These are phyloP conservation scores for Xylaria venustula DNA, from an alignment of 495 filamentous ascomycete genomes.

Conservation along the genomic window DNA sequence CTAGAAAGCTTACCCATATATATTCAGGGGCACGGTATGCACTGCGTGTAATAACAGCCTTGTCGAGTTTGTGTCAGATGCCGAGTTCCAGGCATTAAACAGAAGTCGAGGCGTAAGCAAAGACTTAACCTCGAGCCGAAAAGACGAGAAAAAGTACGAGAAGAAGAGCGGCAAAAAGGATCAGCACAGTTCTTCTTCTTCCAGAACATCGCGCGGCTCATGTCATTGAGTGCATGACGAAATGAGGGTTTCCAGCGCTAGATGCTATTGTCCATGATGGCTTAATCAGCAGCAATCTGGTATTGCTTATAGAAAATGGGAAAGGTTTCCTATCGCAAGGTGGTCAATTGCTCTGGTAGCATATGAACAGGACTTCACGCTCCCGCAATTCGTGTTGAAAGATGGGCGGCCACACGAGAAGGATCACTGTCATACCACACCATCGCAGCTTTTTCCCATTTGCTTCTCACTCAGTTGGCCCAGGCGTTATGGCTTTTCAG, in stretches of 20 bases:
- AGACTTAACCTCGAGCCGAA: not conserved
- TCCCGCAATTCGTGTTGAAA: not conserved
- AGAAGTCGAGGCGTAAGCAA: not conserved
- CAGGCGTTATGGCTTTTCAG: too few relatives aligned
- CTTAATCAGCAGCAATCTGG: too few relatives aligned
- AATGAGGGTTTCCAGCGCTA: too few relatives aligned
- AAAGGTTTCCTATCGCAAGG: not conserved
- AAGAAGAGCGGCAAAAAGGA: slow-evolving; percentile 1
- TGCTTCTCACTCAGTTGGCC: not conserved
- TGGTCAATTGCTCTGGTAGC: not conserved
- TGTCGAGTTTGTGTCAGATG: not conserved
- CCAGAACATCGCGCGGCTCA: not conserved
- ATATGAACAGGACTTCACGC: not conserved
- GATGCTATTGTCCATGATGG: too few relatives aligned
- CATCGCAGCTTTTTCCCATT: not conserved
- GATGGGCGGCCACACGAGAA: not conserved
- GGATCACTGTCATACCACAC: not conserved
- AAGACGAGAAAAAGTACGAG: not conserved
- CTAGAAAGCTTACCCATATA: not conserved
- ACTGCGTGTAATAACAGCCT: slow-evolving; percentile 7
- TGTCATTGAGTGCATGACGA: not conserved
- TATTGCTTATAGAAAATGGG: not conserved
- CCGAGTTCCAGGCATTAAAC: not conserved
- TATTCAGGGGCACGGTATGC: not conserved
- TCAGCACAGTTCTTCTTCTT: not conserved